Evolutionary conservation across 2,329 filamentous ascomycete genomes (phyloP).

Genomic region (Coccinonectria pachysandricola): DNA sequence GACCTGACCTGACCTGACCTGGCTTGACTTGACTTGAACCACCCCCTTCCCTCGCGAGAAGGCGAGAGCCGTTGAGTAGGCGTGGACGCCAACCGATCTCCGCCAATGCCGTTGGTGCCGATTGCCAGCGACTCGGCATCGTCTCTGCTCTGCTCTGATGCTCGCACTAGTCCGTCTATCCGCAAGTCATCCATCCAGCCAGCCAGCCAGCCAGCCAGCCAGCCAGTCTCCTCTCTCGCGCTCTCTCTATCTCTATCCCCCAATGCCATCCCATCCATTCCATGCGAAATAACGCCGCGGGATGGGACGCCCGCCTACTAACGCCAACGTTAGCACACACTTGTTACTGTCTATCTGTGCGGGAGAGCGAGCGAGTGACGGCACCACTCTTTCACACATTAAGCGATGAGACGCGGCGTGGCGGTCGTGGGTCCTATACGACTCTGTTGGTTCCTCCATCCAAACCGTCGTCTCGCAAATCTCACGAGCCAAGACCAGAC

Average conservation of each 20-base stretch:
- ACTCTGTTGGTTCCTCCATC: slow-evolving; percentile 13
- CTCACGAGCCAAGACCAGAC: slow-evolving; percentile 13
- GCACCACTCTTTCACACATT: slow-evolving; percentile 13
- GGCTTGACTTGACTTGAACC: no score
- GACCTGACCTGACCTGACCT: no score
- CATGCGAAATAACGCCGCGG: slow-evolving; percentile 18
- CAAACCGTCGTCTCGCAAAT: slow-evolving; percentile 17
- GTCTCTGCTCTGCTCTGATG: no score
- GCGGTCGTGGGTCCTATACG: slow-evolving; percentile 6
- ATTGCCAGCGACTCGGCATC: slow-evolving; percentile 16
- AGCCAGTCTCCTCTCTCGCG: no score
- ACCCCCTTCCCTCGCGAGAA: slow-evolving; percentile 1
- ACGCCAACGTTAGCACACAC: no score
- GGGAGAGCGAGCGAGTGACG: slow-evolving; percentile 17
- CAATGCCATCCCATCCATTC: slow-evolving; percentile 11
- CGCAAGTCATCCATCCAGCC: slow-evolving; percentile 21
- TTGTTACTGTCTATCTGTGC: no score
- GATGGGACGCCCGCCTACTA: slow-evolving; percentile 15
- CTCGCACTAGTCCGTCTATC: slow-evolving; percentile 18
- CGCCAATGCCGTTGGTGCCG: slow-evolving; percentile 16
- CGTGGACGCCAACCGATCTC: slow-evolving; percentile 15
- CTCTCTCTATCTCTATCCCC: no score
- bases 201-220: no score
- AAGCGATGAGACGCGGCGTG: slow-evolving; percentile 14
- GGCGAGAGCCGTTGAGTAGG: slow-evolving; percentile 16